Evolutionary conservation across 345 rosid genomes (phyloP), one percentile per base, ranked within the genome.

Genomic region (Salix dunnii): DNA sequence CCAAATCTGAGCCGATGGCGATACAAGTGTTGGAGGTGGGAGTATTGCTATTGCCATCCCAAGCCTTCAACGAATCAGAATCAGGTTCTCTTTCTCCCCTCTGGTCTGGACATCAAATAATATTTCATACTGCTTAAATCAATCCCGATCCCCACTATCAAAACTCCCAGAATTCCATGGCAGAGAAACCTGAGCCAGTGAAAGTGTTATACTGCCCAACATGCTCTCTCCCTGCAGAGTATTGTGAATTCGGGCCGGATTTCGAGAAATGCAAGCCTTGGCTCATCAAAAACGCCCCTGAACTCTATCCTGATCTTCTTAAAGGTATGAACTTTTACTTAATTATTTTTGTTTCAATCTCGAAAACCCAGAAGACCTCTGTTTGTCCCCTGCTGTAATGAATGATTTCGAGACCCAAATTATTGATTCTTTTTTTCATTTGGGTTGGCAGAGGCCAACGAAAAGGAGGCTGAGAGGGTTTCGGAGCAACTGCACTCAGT

Each of bases 171-270:
- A n/a, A 30, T 64, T 30, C n/a, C 21, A 70, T 70, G 73, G 73
- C 73, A 48, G 61, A 70, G 73, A 70, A 70, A 25, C 79, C 79
- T 27, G 90, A 89, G 69, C 89, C 99, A 3, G 92, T 85, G 48
- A 84, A 82, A 74, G 94, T 95, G 66, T 82, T 90, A 72, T 91
- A 93, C 81, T 95, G 99, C n/a, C 75, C 84, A 68, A 1, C 25
- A 20, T 68, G 71, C 9, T 36, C 49, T 78, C 89, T 95, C 38
- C 99, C 99, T 0, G 92, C 97, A 0, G 99, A 95, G 88, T 95
- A 93, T 84, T 95, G 99, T 76, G 99, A 93, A 78, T 95, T 90
- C 80, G 93, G 98, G 21, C 91, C 99, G 68, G 92, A 95, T 85
- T 95, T 95, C 84, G 93, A 74, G 21, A 91, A 89, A 84, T 95